Evolutionary conservation across 202 grass and related monocot species (phyloP), one percentile per base, ranked within the genome.

Genomic region (Schoenoplectus triqueter): DNA sequence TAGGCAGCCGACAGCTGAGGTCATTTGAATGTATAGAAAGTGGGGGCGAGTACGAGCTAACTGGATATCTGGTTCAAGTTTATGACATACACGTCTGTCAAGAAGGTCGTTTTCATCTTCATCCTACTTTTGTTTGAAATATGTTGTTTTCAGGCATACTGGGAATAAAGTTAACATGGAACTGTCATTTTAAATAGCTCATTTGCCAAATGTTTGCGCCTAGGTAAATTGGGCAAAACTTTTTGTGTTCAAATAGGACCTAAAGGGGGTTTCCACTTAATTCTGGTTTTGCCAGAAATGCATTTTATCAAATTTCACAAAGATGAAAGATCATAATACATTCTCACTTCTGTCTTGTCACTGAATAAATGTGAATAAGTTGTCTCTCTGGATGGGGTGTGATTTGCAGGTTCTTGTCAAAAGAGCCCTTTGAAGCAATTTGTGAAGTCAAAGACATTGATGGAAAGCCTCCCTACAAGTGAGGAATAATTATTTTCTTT

Each of bases 21-120:
- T 89, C 90, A 85, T 87, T 56, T 89, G 94, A 94, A 89, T 91
- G 64, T 88, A 18, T 97, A 19, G 78, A 92, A 88, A 87, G 79
- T 3, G 86, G 92, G 42, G 69, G n/a, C 8, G 89, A 88, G 82
- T 91, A 71, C n/a, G 85, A 89, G 48, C 55, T 97, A 31, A 87
- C 88, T 66, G 89, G 86, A 76, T 86, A 94, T 91, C 70, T 94
- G 21, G 78, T 94, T 61, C 88, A 94, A 87, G 86, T 97, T 81
- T 78, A 67, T 75, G 92, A 87, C 7, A 77, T 82, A 62, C 60
- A 66, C 63, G 81, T 73, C 87, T 45, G 74, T 76, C 81, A 47
- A 67, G 73, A 84, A 22, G 94, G 90, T 94, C 80, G 70, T 84
- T 87, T 85, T 76, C 31, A 6, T 84, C 2, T 78, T 82, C 42